Conservation (phyloP, 176 grass and related monocot genomes). For the Musa acuminata region DNA sequence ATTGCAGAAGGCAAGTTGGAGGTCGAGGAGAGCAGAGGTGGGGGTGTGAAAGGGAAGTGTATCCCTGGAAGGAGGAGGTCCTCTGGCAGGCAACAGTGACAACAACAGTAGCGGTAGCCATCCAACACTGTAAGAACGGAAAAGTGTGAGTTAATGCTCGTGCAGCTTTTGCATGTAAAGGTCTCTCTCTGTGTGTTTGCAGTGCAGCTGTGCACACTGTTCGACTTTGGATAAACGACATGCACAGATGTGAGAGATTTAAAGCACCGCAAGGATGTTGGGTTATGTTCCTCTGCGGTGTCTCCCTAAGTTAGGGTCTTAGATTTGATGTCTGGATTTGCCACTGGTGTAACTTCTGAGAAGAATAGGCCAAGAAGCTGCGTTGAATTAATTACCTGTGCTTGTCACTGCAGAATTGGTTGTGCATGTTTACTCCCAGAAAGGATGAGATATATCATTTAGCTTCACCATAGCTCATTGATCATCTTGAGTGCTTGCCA, state of each 20-base stretch:
- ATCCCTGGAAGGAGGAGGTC: constrained; percentile 49
- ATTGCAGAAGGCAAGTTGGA: constrained; percentile 22
- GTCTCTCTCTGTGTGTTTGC: not conserved
- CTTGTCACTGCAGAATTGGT: too few species aligned
- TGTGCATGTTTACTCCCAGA: too few species aligned
- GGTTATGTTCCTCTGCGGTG: not conserved
- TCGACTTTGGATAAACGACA: not conserved
- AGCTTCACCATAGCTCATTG: too few species aligned
- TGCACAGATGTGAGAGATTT: not conserved
- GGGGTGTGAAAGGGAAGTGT: constrained; percentile 54
- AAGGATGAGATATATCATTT: too few species aligned
- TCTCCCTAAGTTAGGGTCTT: not conserved
- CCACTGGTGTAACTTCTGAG: too few species aligned
- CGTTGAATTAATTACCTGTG: too few species aligned
- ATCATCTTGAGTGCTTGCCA: too few species aligned
- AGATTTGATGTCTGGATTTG: too few species aligned
- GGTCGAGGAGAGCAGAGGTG: constrained; percentile 24
- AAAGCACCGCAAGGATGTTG: not conserved
- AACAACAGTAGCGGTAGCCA: constrained; percentile 19
- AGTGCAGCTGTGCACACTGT: not conserved
- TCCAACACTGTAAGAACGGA: constrained; percentile 12
- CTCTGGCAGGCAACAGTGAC: constrained; percentile 27
- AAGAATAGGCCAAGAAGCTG: too few species aligned
- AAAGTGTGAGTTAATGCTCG: not conserved
- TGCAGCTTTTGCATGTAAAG: not conserved